Percentiles rank a stretch among this genome's conserved stretches.
Conservation (phyloP, 768 basidiomycete species). For the Exsudoporus frostii region DNA sequence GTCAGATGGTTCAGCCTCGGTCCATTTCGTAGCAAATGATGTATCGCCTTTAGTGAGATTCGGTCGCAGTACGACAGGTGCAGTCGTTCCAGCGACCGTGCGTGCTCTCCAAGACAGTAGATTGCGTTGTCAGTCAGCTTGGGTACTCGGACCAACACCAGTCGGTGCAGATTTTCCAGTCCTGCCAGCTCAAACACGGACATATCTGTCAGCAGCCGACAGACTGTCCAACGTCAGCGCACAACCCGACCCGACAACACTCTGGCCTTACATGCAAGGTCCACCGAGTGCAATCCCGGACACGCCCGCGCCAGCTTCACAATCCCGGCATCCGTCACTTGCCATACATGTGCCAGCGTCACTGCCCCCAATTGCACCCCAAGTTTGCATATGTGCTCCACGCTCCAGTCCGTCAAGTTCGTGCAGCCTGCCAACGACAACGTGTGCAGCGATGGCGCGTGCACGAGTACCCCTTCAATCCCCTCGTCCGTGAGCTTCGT, state of each 20-base stretch:
- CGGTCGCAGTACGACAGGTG: slow-evolving; percentile 86
- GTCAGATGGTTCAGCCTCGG: slow-evolving; percentile 68
- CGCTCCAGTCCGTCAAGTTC: slow-evolving; percentile 64
- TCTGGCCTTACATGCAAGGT: slow-evolving; percentile 73
- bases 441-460: slow-evolving; percentile 74
- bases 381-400: slow-evolving; percentile 67
- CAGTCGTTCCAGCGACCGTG: slow-evolving; percentile 65
- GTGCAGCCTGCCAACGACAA: slow-evolving; percentile 77
- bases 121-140: slow-evolving; percentile 84
- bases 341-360: slow-evolving; percentile 74
- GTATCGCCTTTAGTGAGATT: slow-evolving; percentile 72
- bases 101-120: slow-evolving; percentile 74
- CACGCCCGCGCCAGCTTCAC: slow-evolving; percentile 68
- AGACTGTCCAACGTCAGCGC: slow-evolving; percentile 49
- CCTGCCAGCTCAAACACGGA: slow-evolving; percentile 76
- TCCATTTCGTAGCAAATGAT: slow-evolving; percentile 61
- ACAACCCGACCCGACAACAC: slow-evolving; percentile 1
- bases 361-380: slow-evolving; percentile 76
- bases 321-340: slow-evolving; percentile 76
- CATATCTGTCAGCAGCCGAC: slow-evolving; percentile 80
- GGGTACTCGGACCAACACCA: slow-evolving; percentile 78
- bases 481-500: slow-evolving; percentile 68
- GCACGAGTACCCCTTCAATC: slow-evolving; percentile 68
- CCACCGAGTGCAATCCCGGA: slow-evolving; percentile 71
- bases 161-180: slow-evolving; percentile 64